Conservation (phyloP, 805 yeast genomes). For the Cephaloascus albidus region DNA sequence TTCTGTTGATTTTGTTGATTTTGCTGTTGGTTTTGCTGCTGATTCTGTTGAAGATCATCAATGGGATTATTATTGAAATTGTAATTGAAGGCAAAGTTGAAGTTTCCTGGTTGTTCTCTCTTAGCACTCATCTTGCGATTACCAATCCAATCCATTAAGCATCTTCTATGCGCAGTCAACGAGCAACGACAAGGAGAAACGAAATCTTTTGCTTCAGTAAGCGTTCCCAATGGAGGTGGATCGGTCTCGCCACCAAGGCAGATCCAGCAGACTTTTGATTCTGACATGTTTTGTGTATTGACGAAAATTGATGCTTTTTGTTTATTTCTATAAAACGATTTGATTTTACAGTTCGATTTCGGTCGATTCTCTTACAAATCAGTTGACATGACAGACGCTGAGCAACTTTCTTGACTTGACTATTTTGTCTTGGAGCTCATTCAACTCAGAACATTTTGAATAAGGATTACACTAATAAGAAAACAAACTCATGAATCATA, state of each 20-base stretch:
- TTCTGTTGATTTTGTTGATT: slow-evolving; percentile 1
- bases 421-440: no score
- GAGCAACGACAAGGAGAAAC: slow-evolving; percentile 36
- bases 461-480: no score
- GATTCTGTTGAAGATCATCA: neutral
- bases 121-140: slow-evolving; percentile 14
- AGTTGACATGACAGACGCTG: no score
- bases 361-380: no score
- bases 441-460: no score
- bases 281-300: no score
- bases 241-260: neutral
- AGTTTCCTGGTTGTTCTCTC: neutral
- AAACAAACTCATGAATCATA: no score
- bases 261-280: neutral
- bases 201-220: neutral
- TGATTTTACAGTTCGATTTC: no score
- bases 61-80: neutral
- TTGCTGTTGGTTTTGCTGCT: neutral
- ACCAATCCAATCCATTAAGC: slow-evolving; percentile 32
- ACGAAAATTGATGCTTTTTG: no score
- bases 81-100: neutral
- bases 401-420: no score
- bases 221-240: neutral
- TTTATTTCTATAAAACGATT: no score
- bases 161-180: slow-evolving; percentile 32